Evolutionary conservation across 2,329 filamentous ascomycete species (phyloP), one percentile per base, ranked within the genome.

Genomic region (Cryphonectria parasitica): DNA sequence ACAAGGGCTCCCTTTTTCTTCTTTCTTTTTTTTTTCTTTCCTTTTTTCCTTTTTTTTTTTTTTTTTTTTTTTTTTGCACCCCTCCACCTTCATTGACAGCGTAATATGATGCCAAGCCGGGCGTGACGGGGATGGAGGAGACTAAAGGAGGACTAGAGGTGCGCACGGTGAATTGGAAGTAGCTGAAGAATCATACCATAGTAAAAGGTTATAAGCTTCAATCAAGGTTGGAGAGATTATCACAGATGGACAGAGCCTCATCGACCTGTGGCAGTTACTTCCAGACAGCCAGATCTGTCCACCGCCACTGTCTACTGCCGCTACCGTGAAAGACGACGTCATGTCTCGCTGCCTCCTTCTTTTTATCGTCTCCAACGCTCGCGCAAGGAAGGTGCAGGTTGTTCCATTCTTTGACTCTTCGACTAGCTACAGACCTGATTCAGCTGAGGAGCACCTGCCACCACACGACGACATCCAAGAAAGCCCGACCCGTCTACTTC

Each of bases 161-260:
- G 52, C 25, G 8, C 45, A 49, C 45, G 45, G 45, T 11, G 45
- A 7, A 49, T 10, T n/a, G 19, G 22, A n/a, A n/a, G 19, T 49
- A 49, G 22, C 8, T 49, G 45, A n/a, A 45, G 5, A n/a, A 10
- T 49, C 7, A 7, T 11, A 49, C 45, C 22, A 49, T 49, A 49
- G 54, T 58, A 31, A 10, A 61, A 61, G 31, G 58, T 34, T 39
- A n/a, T 64, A 25, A 64, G 39, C 31, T 64, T 45, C 36, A 45
- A 19, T 64, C 61, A 45, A 45, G 31, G 64, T 66, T 36, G 36
- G 36, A 28, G 66, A 63, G 64, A 69, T 67, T 67, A 71, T 69
- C 64, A 66, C 22, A 49, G 43, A 36, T n/a, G 39, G 54, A 60
- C 70, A 72, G 70, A 72, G 70, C 70, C 70, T 68, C 70, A 72